These are phyloP conservation scores for Fusarium anthophilum DNA, from an alignment of 2,329 filamentous ascomycete species.

Conservation along the genomic window DNA sequence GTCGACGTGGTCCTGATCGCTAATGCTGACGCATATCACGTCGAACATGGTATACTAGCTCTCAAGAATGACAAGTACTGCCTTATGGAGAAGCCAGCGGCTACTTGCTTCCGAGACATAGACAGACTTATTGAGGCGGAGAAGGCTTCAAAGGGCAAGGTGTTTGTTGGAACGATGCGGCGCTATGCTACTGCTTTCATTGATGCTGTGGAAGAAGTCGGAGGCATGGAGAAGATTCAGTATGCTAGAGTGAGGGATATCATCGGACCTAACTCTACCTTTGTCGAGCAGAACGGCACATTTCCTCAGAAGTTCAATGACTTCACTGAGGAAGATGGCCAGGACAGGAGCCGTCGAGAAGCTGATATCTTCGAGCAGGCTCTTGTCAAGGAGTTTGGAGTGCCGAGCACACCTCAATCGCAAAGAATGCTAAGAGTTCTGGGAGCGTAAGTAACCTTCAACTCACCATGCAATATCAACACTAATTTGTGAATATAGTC, in stretches of 20 bases:
- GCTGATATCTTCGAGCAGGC: neutral
- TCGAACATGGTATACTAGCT: slow-evolving; percentile 59
- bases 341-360: neutral
- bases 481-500: neutral
- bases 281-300: slow-evolving; percentile 59
- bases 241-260: slow-evolving; percentile 60
- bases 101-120: slow-evolving; percentile 57
- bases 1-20: slow-evolving; percentile 65
- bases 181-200: slow-evolving; percentile 67
- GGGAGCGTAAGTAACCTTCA: neutral
- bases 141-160: slow-evolving; percentile 49
- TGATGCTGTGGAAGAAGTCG: slow-evolving; percentile 64
- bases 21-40: slow-evolving; percentile 64
- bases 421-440: slow-evolving; percentile 6
- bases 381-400: neutral
- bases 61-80: slow-evolving; percentile 64
- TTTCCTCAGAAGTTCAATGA: slow-evolving; percentile 53
- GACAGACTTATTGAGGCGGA: slow-evolving; percentile 61
- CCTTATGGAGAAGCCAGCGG: slow-evolving; percentile 68
- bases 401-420: neutral
- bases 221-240: slow-evolving; percentile 58
- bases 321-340: neutral
- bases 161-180: slow-evolving; percentile 70
- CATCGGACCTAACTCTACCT: slow-evolving; percentile 62
- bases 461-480: accelerated